Evolutionary conservation across 1,284 basidiomycete genomes (phyloP), one percentile per base, ranked within the genome.

Genomic region (Cutaneotrichosporon sp.): DNA sequence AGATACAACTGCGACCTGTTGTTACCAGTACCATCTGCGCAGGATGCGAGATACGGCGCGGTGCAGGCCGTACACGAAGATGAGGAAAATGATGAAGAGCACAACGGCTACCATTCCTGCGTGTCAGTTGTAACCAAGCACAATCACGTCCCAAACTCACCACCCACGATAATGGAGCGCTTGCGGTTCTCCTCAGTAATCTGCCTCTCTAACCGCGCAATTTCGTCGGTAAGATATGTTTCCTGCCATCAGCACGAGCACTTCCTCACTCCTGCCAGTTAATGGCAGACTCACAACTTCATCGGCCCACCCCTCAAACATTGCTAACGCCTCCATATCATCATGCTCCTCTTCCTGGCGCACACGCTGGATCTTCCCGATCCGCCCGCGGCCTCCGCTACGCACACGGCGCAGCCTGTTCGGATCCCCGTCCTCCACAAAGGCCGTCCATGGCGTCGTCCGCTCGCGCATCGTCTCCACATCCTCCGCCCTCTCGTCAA

Each of bases 261-360:
- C 14, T 34, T 1, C 14, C 19, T 46, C 45, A 33, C 29, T n/a
- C 4, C 4, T 16, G n/a, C 24, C 26, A 24, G 11, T 26, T 5
- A 7, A 31, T 37, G 10, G 8, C 10, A 4, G 1, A 64, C 67
- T 53, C 43, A 70, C 68, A 37, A 67, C 56, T 46, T 70, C 68
- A 33, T 68, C 64, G 1, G 66, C 64, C 67, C 65, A 70, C 27
- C 62, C 47, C 51, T 71, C 67, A 5, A 72, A 54, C 52, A 59
- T 61, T 4, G 46, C 57, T 33, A 70, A 46, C 2, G 57, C 64
- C 43, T 64, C 63, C 9, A 31, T 31, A 31, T 58, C 51, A 19
- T 56, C 51, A 19, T 44, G 35, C 27, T 31, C 26, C 5, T 49
- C 41, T 14, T 32, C 46, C 2, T 45, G 43, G 7, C 50, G 43